Percentiles rank a stretch among this genome's conserved stretches.
phyloP scores from a whole-genome alignment of 371 early-diverging fungal species.

The Mucor saturninus region DNA sequence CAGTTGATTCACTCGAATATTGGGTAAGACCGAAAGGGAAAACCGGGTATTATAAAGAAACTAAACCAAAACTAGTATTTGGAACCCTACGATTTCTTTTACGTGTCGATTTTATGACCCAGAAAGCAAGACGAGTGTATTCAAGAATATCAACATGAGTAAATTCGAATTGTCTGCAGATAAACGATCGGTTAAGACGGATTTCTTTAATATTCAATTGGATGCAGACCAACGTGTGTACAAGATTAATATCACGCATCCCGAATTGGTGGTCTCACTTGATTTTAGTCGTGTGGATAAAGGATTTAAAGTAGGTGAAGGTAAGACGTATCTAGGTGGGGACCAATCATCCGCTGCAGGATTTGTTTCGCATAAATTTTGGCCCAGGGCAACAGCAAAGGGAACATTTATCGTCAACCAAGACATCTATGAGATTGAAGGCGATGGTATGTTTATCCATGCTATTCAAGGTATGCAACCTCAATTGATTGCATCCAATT shows the following conservation, averaged over 20 bases:
- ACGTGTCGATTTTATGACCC: conserved; percentile 78
- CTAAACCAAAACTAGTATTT: conserved; percentile 26
- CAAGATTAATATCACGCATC: conserved; percentile 62
- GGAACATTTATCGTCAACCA: conserved; percentile 80
- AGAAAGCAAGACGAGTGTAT: conserved; percentile 62
- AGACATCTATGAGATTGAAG: conserved; percentile 63
- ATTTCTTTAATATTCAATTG: conserved; percentile 67
- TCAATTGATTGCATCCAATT: conserved; percentile 81
- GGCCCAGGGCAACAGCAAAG: conserved; percentile 74
- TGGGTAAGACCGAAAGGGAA: conserved; percentile 53
- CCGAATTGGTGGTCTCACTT: conserved; percentile 69
- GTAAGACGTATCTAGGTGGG: conserved; percentile 74
- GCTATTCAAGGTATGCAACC: conserved; percentile 88
- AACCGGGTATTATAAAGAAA: not conserved
- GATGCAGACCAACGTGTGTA: conserved; percentile 56
- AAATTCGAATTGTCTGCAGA: conserved; percentile 71
- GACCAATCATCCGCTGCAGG: conserved; percentile 51
- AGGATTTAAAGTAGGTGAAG: conserved; percentile 85
- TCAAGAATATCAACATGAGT: conserved; percentile 75
- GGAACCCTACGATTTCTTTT: conserved; percentile 75
- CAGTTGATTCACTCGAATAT: conserved; percentile 89
- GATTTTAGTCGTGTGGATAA: conserved; percentile 69
- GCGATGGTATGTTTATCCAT: conserved; percentile 82
- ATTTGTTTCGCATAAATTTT: conserved; percentile 79
- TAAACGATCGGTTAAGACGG: conserved; percentile 73